Evolutionary conservation across 441 rosid genomes (phyloP), one percentile per base, ranked within the genome.

Genomic region (Jatropha podagrica): DNA sequence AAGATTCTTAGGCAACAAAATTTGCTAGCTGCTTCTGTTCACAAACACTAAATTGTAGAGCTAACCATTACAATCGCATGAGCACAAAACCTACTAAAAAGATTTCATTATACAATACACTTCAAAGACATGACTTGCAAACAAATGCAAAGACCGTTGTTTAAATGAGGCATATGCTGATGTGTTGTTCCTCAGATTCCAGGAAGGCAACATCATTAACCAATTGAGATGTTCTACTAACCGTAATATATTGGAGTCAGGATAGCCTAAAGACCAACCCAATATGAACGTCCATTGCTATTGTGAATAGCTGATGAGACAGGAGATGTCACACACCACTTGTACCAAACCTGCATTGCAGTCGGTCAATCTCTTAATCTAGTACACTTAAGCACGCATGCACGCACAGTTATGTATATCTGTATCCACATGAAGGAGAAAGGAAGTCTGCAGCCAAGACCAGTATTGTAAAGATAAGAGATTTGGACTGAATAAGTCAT

Each of bases 211-310:
- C 42, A 23, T 14, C 41, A 59, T 59, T 41, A 58, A 40, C 55
- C 42, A 52, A 32, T 20, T 13, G 20, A 59, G n/a, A 6, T 44
- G 42, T 49, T 15, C 66, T 13, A 7, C 52, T 54, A 56, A 44
- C 7, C 15, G 41, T 20, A 23, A n/a, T 48, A 23, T 26, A 0
- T 69, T 51, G 49, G 27, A 48, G 46, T 54, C 11, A 20, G 17
- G 13, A 42, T 18, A 27, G 11, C 44, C 52, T 56, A 75, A 51
- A 70, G 81, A 38, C 99, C 99, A 27, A 93, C 97, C 99, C 98
- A 90, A 58, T 94, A 92, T 4, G 99, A 96, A 55, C 96, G 97
- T 13, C 98, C 99, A 64, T 88, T 92, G 86, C 87, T 83, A 88
- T 96, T 96, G 86, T 94, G 99, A 65, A 94, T 68, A 18, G 97